Evolutionary conservation across 768 basidiomycete genomes (phyloP).

Genomic region (Mycena vitilis): DNA sequence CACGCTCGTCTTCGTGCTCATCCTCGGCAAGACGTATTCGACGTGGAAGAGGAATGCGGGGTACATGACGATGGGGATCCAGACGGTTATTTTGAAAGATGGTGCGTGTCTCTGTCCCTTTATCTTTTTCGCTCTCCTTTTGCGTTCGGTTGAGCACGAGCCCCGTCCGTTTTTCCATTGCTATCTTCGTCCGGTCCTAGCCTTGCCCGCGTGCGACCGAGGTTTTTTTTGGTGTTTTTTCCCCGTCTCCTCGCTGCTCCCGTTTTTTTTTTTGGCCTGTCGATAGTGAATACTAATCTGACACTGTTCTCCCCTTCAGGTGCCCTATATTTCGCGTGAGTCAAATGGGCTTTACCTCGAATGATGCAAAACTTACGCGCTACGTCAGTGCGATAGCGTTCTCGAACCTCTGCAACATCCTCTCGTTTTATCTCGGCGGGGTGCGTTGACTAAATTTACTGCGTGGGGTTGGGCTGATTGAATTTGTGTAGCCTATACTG

Average conservation of each 20-base stretch:
- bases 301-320: not conserved
- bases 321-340: slow-evolving; percentile 17
- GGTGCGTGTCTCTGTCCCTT: slow-evolving; percentile 1
- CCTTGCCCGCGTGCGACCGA: too few relatives aligned
- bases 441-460: too few relatives aligned
- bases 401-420: slow-evolving; percentile 14
- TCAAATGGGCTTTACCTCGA: not conserved
- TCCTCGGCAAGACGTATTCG: slow-evolving; percentile 29
- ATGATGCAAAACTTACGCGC: too few relatives aligned
- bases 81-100: slow-evolving; percentile 5
- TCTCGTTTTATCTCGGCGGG: slow-evolving; percentile 1
- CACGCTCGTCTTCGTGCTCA: slow-evolving; percentile 6
- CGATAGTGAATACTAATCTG: not conserved
- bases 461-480: too few relatives aligned
- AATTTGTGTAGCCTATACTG: too few relatives aligned
- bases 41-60: not conserved
- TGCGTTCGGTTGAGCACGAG: too few relatives aligned
- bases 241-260: too few relatives aligned
- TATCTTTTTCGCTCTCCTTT: too few relatives aligned
- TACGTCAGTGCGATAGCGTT: slow-evolving; percentile 14
- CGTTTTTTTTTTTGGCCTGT: too few relatives aligned
- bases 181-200: too few relatives aligned
- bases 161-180: too few relatives aligned
- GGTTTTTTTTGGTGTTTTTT: too few relatives aligned
- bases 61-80: not conserved